Evolutionary conservation across 768 basidiomycete genomes (phyloP), one percentile per base, ranked within the genome.

Genomic region (Pholiota conissans): DNA sequence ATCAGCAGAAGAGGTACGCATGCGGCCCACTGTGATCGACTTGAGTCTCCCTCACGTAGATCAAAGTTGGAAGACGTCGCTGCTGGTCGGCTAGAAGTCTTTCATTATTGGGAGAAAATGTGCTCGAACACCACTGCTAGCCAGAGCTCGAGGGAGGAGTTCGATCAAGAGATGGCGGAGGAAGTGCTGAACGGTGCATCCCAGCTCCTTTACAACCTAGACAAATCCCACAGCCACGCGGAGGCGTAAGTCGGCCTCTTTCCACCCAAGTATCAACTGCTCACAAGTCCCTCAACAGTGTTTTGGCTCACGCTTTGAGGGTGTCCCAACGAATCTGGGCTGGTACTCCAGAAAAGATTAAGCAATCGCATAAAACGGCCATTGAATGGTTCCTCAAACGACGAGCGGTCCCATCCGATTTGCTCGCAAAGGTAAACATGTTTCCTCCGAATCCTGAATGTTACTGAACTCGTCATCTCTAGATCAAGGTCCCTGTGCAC

Each of bases 1-100:
- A 32, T 58, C 74, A 0, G 62, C 66, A 2, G 59, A 58, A 9
- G 75, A 77, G 66, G 74, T 74, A 52, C 29, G 68, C n/a, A n/a
- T n/a, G n/a, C 58, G 6, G 14, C 26, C 6, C 13, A 28, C 28
- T 4, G n/a, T 29, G 5, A 22, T 24, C 18, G 16, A 24, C 51
- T 3, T 14, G 6, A 18, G 14, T 18, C 35, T 27, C 29, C 24
- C 48, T 4, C 34, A 48, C 26, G 13, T 13, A 22, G 4, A 26
- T 7, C 22, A 24, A 30, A 74, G 72, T 63, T 65, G 30, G 67
- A 70, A 46, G 65, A 71, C 13, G 65, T 73, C 3, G 62, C 56
- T 9, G 58, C 58, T 16, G 74, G 73, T 6, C 70, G 73, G 0
- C 22, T 52, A 35, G 35, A 57, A 49, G 56, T 60, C n/a, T 61